Evolutionary conservation across 192 early-diverging fungal genomes (phyloP), one percentile per base, ranked within the genome.

Genomic region (Entomortierella beljakovae): DNA sequence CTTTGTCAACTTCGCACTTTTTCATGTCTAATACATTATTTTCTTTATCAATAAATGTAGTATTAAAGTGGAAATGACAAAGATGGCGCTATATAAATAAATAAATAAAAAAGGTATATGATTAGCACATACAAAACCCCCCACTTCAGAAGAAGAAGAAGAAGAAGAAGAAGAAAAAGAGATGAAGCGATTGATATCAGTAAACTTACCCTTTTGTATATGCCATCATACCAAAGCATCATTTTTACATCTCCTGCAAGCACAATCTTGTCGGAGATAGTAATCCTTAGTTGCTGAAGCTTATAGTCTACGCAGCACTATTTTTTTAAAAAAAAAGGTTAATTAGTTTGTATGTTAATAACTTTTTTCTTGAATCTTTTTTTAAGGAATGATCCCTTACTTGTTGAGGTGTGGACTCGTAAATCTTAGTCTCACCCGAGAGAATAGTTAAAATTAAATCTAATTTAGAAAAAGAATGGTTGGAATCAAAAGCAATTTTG

Each of bases 61-160:
- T 83, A n/a, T 88, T 86, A 37, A 86, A 69, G 76, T 74, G 79
- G 49, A 85, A 85, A 48, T 81, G 82, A 59, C 81, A 86, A 2
- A 87, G 32, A 20, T 71, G 51, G 31, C 7, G 15, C 43, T 46
- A 46, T 3, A 20, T 20, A 5, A 46, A 2, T 2, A 46, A 20
- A 46, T 20, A 46, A 46, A 16, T 20, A 46, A 62, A 32, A 18
- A 50, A 28, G n/a, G n/a, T n/a, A n/a, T n/a, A n/a, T n/a, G n/a
- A n/a, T n/a, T n/a, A n/a, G n/a, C n/a, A n/a, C n/a, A n/a, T n/a
- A n/a, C n/a, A n/a, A n/a, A n/a, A n/a, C n/a, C n/a, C n/a, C n/a
- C n/a, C n/a, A n/a, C n/a, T n/a, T n/a, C n/a, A n/a, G 51, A 34
- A 32, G 25, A 26, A 15, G 37, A 26, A 34, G 64, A 32, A n/a